Evolutionary conservation across 805 yeast species (phyloP).

Genomic region (Komagataella ulmi): DNA sequence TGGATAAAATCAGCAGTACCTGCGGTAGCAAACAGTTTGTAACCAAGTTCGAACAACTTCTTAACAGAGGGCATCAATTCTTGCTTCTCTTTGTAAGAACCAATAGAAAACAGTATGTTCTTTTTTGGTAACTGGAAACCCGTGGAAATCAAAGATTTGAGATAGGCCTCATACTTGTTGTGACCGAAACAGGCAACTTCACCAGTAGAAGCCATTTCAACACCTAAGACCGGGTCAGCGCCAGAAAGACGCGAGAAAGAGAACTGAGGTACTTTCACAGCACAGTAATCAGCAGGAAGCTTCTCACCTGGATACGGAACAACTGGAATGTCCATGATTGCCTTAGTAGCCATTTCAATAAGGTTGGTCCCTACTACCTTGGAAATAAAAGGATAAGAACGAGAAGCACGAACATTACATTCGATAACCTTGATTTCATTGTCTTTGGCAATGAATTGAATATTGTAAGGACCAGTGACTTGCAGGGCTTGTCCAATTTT

Average conservation of each 20-base stretch:
- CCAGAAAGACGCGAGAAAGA: slow-evolving; percentile 95
- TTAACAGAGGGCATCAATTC: slow-evolving; percentile 84
- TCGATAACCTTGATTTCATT: slow-evolving; percentile 95
- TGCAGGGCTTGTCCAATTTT: slow-evolving; percentile 91
- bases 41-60: slow-evolving; percentile 74
- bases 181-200: slow-evolving; percentile 96
- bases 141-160: slow-evolving; percentile 87
- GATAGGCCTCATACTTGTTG: slow-evolving; percentile 92
- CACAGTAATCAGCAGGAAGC: slow-evolving; percentile 89
- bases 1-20: slow-evolving; percentile 98
- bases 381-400: slow-evolving; percentile 97
- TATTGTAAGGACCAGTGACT: slow-evolving; percentile 95
- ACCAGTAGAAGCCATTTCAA: slow-evolving; percentile 99
- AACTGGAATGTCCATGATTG: slow-evolving; percentile 79
- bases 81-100: slow-evolving; percentile 92
- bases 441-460: slow-evolving; percentile 92
- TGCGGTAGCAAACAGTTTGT: slow-evolving; percentile 88
- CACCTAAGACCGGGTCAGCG: slow-evolving; percentile 96
- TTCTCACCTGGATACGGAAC: slow-evolving; percentile 83
- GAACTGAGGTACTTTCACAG: slow-evolving; percentile 94
- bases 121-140: slow-evolving; percentile 94
- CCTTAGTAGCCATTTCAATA: slow-evolving; percentile 95
- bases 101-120: slow-evolving; percentile 86
- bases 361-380: slow-evolving; percentile 94
- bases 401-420: slow-evolving; percentile 98